Evolutionary conservation across 2,329 filamentous ascomycete species (phyloP), one percentile per base, ranked within the genome.

Genomic region (Paecilomyces sp.): DNA sequence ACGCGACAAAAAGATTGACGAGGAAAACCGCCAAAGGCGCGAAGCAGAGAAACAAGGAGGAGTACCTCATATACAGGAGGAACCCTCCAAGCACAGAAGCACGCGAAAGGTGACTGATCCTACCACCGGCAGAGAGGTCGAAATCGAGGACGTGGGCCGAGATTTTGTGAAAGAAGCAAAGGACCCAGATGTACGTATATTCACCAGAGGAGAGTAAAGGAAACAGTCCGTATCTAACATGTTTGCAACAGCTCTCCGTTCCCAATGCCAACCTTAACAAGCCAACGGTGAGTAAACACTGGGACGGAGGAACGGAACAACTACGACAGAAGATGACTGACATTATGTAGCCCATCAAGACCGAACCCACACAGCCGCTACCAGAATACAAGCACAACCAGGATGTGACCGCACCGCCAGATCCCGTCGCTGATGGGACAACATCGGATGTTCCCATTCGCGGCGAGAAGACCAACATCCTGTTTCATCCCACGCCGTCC

Each of bases 391-490:
- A 89, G 64, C 72, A 88, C 60, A 90, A 87, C 9, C 93, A 97
- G 76, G 93, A 97, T 75, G 81, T 96, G 60, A 96, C 91, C 0
- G 90, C 93, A 0, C 93, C 93, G 1, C 93, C 93, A 1, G 92
- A 95, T 65, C 93, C 93, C 0, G 81, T 96, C 22, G 87, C 88
- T 15, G 83, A 88, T 60, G 91, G 91, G 25, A 86, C 88, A 34
- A 97, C 93, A 0, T 92, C 91, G 28, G 94, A 97, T 74, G 92
- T 97, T 1, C 94, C 94, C 2, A 96, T 97, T 60, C 90, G 92
- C 70, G 93, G 92, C 68, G 93, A 97, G 72, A 97, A 94, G 82
- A 97, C 94, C 3, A 97, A 96, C 63, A 88, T 97, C 18, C 83
- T 97, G 31, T 97, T 97, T 75, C 93, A 97, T 74, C 93, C 94